Percentiles rank a stretch among this genome's conserved stretches.
These are phyloP conservation scores for Tolypocladium sp. DNA, from an alignment of 2,329 filamentous ascomycete genomes.

Conservation along the genomic window DNA sequence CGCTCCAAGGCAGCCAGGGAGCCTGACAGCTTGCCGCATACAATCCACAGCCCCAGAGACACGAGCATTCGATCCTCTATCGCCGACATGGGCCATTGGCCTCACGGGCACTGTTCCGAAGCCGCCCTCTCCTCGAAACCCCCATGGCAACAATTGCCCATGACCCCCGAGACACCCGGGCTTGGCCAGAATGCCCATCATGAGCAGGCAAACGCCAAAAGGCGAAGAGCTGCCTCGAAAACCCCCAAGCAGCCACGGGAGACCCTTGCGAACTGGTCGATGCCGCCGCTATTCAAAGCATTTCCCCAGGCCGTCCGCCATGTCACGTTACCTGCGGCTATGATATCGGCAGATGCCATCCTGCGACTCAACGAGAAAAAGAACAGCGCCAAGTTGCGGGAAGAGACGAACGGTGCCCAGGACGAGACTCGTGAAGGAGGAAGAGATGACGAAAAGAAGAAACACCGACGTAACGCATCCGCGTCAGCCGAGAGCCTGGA, in stretches of 20 bases:
- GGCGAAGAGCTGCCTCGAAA: conserved; percentile 6
- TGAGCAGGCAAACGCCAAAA: conserved; percentile 5
- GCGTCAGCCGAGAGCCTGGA: conserved; percentile 41
- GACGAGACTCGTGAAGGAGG: neutral
- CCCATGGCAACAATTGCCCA: conserved; percentile 26
- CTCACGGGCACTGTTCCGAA: conserved; percentile 19
- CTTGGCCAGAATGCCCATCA: conserved; percentile 6
- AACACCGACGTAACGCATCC: conserved; percentile 33
- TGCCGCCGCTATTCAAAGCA: conserved; percentile 76
- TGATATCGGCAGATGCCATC: conserved; percentile 59
- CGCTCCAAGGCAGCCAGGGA: conserved; percentile 31
- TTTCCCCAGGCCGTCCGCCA: conserved; percentile 78
- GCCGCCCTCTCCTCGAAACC: conserved; percentile 13
- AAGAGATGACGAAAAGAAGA: conserved; percentile 32
- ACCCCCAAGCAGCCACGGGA: conserved; percentile 15
- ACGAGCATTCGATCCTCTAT: conserved; percentile 35
- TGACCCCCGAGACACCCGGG: conserved; percentile 6
- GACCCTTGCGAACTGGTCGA: conserved; percentile 44
- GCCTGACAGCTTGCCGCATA: conserved; percentile 17
- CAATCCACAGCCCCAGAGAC: conserved; percentile 21
- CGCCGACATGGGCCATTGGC: conserved; percentile 34
- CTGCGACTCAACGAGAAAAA: conserved; percentile 50
- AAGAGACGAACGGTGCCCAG: conserved; percentile 3
- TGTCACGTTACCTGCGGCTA: conserved; percentile 58
- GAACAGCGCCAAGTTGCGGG: conserved; percentile 9